Conservation (phyloP, 306 rosid genomes). For the Phaseolus lunatus region DNA sequence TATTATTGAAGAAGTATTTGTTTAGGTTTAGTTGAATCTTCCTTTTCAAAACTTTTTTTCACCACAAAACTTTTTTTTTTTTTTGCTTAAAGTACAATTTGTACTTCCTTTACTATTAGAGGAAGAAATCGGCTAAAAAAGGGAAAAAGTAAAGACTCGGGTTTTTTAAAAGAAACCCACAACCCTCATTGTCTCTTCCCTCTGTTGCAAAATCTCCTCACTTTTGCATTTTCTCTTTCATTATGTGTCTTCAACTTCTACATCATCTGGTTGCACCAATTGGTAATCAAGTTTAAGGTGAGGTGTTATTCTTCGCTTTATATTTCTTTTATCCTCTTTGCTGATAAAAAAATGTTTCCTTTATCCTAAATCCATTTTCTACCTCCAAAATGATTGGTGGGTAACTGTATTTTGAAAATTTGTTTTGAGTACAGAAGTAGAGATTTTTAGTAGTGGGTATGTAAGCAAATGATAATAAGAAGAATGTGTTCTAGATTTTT, state of each 20-base stretch:
- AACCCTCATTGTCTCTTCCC: background rate
- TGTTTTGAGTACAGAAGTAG: background rate
- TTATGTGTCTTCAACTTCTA: background rate
- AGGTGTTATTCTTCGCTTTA: background rate
- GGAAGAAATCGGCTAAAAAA: background rate
- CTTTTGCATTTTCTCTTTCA: background rate
- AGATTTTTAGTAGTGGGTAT: background rate
- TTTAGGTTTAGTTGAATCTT: too few relatives aligned
- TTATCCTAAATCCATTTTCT: background rate
- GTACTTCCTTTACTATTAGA: too few relatives aligned
- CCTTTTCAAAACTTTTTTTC: too few relatives aligned
- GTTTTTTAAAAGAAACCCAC: background rate
- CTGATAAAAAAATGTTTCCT: too few relatives aligned
- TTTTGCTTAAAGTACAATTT: too few relatives aligned
- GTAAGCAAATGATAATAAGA: background rate
- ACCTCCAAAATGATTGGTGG: background rate
- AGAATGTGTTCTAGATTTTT: background rate
- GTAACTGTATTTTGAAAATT: background rate
- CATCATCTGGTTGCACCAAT: too few relatives aligned
- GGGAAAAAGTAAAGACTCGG: background rate
- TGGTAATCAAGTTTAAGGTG: background rate
- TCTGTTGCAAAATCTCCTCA: background rate
- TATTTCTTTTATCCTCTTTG: too few relatives aligned
- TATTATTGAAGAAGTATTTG: too few relatives aligned
- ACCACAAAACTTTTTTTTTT: too few relatives aligned